Conservation (phyloP, 805 yeast species). For the Candida nemodendra region DNA sequence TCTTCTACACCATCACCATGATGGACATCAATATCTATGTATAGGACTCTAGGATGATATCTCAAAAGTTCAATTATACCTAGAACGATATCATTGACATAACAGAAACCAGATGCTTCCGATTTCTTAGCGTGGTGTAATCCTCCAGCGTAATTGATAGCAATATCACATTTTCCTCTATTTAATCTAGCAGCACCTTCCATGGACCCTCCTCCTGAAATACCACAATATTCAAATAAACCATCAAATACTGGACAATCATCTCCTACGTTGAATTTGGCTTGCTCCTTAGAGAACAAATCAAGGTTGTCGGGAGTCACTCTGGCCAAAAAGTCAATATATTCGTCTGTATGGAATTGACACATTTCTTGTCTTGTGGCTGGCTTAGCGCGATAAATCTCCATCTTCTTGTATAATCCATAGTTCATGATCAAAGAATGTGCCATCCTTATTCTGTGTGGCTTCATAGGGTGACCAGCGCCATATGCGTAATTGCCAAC, state of each 20-base stretch:
- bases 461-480: slow-evolving; percentile 99
- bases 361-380: slow-evolving; percentile 98
- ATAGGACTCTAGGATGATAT: slow-evolving; percentile 80
- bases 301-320: slow-evolving; percentile 93
- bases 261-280: slow-evolving; percentile 93
- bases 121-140: slow-evolving; percentile 89
- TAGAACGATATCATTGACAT: slow-evolving; percentile 84
- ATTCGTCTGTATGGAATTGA: slow-evolving; percentile 97
- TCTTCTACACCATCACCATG: slow-evolving; percentile 97
- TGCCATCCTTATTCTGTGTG: slow-evolving; percentile 98
- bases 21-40: slow-evolving; percentile 87
- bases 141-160: slow-evolving; percentile 93
- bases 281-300: slow-evolving; percentile 81
- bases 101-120: slow-evolving; percentile 90
- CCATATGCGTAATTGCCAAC: slow-evolving; percentile 98
- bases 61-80: slow-evolving; percentile 78
- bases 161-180: slow-evolving; percentile 83
- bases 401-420: slow-evolving; percentile 95
- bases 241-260: slow-evolving; percentile 88
- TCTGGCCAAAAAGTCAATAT: slow-evolving; percentile 85
- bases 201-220: slow-evolving; percentile 85
- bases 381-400: slow-evolving; percentile 93
- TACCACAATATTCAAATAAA: slow-evolving; percentile 69
- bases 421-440: slow-evolving; percentile 96
- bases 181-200: slow-evolving; percentile 86